Evolutionary conservation across 352 stramenopile genomes (phyloP), one percentile per base, ranked within the genome.

Genomic region (Phytophthora agathidicida): DNA sequence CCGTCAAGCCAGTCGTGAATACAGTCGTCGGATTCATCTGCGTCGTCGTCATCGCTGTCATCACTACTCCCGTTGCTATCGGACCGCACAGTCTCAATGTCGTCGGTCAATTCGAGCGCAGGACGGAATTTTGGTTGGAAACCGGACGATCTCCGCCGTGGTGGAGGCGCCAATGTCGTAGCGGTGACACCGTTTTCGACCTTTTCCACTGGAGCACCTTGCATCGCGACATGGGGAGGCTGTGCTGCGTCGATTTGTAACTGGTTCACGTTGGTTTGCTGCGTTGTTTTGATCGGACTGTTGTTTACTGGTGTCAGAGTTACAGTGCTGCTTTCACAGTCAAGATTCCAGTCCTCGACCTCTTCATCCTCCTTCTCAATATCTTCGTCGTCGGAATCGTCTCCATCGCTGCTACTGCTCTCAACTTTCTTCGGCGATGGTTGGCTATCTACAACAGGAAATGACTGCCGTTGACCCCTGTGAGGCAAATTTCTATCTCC

Each of bases 1-100:
- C 24, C 55, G 2, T 80, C 64, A 10, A 91, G 64, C 81, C 79
- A 91, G 50, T 91, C 81, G 8, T 80, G 60, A 41, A 91, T 38
- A 11, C 55, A 71, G 26, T 77, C 76, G n/a, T 62, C 68, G 3
- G 57, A 71, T 35, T 69, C 69, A 8, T 51, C 60, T 17, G 44
- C 69, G 17, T 61, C 67, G 38, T 73, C 66, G n/a, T 73, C 65
- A 26, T 68, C 71, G 16, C 60, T 68, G 5, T 71, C 59, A 17
- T 54, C 47, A 32, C 54, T 69, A 16, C 38, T 76, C 1, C 16
- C 57, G 16, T 51, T 36, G 13, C 45, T 62, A 17, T 71, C 65
- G 13, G 36, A 72, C 2, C 54, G 16, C 6, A 68, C 71, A 14
- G 39, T 49, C n/a, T 77, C 46, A 16, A 75, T 50, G n/a, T 82